Evolutionary conservation across 495 filamentous ascomycete genomes (phyloP), one percentile per base, ranked within the genome.

Genomic region (Annulohypoxylon maeteangense): DNA sequence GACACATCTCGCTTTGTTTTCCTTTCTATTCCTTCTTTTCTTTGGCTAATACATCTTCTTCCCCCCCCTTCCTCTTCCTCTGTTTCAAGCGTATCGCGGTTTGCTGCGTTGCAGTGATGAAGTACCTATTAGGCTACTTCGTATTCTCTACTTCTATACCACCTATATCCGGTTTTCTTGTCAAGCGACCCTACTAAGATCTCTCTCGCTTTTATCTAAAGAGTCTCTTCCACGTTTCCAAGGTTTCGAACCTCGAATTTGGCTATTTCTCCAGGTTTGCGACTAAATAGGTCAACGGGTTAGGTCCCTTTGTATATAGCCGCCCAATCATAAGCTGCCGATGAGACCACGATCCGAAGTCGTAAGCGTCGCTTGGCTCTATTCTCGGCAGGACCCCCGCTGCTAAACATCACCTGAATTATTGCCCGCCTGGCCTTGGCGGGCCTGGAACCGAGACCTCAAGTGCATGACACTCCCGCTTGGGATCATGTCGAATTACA

Each of bases 321-420:
- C 70, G 65, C 42, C 70, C 70, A 73, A 73, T 73, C 65, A 73
- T 40, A 69, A 14, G 48, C 29, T 34, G 27, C 42, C 48, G 22
- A 69, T 73, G 65, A 62, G 57, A 53, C 50, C 65, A 68, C 65
- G 70, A 69, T 66, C 40, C 62, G 45, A 34, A 23, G 25, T 56
- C 48, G 62, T 66, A 66, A 57, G 38, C 32, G 23, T 57, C 66
- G 65, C 65, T 62, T 69, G 65, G 65, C 57, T 62, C 50, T 69
- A 61, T 57, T 45, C 56, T 44, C 47, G 55, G 50, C 42, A 23
- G 57, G 12, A 50, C 48, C 70, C 54, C 65, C 65, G 65, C 65
- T 22, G 61, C 50, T 27, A 32, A 62, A 65, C 34, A 62, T 54
- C 57, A 73, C 61, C 65, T 69, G 70, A 66, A 66, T 68, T 73